A percentile compares a stretch with the other conserved stretches of the same genome.
These are phyloP conservation scores for Diaporthe ilicicola DNA, from an alignment of 2,329 filamentous ascomycete genomes.

Conservation along the genomic window DNA sequence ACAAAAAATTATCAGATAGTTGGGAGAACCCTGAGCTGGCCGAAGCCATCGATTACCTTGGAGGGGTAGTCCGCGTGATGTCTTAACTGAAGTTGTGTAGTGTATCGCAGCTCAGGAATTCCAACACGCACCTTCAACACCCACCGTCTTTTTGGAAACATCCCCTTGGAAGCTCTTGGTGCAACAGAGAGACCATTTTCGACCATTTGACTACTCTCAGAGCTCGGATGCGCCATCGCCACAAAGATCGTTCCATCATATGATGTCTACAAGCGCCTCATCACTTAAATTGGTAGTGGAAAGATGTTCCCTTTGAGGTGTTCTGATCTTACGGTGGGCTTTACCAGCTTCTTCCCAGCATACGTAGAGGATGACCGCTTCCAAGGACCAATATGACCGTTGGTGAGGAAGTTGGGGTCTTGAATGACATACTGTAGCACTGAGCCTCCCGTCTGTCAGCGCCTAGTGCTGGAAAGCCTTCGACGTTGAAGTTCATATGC, in stretches of 20 bases:
- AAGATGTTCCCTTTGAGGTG: not conserved
- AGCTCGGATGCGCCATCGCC: too few species aligned
- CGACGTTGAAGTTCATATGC: too few species aligned
- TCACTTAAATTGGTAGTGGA: not conserved
- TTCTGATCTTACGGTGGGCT: not conserved
- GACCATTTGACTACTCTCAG: too few species aligned
- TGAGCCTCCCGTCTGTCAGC: not conserved
- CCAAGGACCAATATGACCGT: not conserved
- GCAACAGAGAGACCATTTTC: too few species aligned
- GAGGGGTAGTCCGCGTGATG: not conserved
- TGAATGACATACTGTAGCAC: not conserved
- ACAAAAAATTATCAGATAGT: not conserved
- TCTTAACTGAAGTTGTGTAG: not conserved
- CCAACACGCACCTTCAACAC: not conserved
- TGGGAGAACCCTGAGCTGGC: not conserved
- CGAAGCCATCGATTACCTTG: not conserved
- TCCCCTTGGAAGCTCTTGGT: too few species aligned
- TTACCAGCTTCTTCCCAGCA: not conserved
- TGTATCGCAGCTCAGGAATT: not conserved
- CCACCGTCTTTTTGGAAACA: not conserved
- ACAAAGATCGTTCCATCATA: not conserved
- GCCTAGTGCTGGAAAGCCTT: too few species aligned
- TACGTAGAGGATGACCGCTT: not conserved
- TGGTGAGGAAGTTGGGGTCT: not conserved
- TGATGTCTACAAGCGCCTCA: not conserved